phyloP scores from a whole-genome alignment of 768 basidiomycete genomes.

The Glaciozyma martinii region DNA sequence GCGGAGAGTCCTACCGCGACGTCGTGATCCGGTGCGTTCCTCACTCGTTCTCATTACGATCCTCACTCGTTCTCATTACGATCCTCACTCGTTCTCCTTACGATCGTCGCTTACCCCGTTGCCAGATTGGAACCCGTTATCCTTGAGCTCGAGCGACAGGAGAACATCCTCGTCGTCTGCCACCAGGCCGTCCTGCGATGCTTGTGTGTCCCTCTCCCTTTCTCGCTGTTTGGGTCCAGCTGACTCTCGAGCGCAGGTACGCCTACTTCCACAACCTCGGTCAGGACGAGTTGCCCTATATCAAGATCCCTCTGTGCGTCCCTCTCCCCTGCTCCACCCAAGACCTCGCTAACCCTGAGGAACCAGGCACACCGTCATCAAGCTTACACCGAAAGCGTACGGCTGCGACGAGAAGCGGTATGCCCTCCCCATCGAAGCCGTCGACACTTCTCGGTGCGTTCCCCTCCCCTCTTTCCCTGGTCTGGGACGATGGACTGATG shows the following conservation, averaged over 20 bases:
- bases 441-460: constrained; percentile 70
- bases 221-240: neutral
- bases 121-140: constrained; percentile 93
- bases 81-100: constrained; percentile 48
- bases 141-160: constrained; percentile 96
- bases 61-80: constrained; percentile 43
- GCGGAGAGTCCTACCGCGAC: constrained; percentile 95
- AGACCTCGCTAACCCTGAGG: neutral
- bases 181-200: constrained; percentile 60
- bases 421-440: constrained; percentile 78
- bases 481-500: too few species aligned
- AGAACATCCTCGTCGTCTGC: constrained; percentile 92
- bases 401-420: constrained; percentile 91
- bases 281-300: constrained; percentile 90
- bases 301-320: constrained; percentile 65
- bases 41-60: neutral
- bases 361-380: constrained; percentile 83
- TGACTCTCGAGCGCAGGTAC: neutral
- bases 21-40: constrained; percentile 44
- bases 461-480: neutral
- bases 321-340: neutral
- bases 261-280: constrained; percentile 56
- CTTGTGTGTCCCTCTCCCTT: constrained; percentile 46
- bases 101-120: neutral
- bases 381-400: constrained; percentile 94